Conservation (phyloP, 2,329 filamentous ascomycete genomes). For the Dothideomycetes sp. region DNA sequence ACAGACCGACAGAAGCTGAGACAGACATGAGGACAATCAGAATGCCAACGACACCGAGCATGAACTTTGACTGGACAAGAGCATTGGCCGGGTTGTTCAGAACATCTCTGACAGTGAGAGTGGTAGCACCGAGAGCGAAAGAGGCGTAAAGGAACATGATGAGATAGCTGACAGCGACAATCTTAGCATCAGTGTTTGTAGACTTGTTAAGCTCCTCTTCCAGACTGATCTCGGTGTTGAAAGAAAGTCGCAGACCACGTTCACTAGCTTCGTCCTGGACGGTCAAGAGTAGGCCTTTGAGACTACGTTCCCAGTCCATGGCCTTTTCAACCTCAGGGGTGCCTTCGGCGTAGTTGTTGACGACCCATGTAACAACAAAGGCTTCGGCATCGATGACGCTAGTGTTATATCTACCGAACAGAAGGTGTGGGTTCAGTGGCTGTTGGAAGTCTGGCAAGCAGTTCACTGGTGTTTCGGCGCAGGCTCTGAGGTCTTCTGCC, state of each 20-base stretch:
- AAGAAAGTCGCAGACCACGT: conserved; percentile 77
- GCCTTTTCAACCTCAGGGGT: conserved; percentile 61
- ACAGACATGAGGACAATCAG: conserved; percentile 97
- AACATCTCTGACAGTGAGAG: conserved; percentile 65
- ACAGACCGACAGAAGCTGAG: conserved; percentile 85
- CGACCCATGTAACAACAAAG: conserved; percentile 87
- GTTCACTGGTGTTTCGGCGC: conserved; percentile 67
- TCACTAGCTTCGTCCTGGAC: conserved; percentile 70
- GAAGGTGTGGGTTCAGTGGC: conserved; percentile 73
- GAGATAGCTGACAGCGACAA: conserved; percentile 90
- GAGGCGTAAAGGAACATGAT: conserved; percentile 99
- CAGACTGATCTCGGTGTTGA: conserved; percentile 89
- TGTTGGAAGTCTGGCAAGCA: conserved; percentile 86
- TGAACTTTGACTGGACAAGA: conserved; percentile 92
- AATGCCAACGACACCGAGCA: conserved; percentile 88
- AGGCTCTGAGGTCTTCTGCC: conserved; percentile 62
- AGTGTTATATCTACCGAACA: conserved; percentile 71
- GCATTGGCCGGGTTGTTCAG: conserved; percentile 73
- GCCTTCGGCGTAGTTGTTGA: conserved; percentile 74
- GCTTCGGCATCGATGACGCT: conserved; percentile 64
- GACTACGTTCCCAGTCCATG: conserved; percentile 79
- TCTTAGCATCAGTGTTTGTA: conserved; percentile 95
- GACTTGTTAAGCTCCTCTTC: conserved; percentile 96
- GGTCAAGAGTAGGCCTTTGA: conserved; percentile 65
- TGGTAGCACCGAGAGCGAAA: conserved; percentile 80